Conservation (phyloP, 2,329 filamentous ascomycete genomes). For the Sporothrix globosa region DNA sequence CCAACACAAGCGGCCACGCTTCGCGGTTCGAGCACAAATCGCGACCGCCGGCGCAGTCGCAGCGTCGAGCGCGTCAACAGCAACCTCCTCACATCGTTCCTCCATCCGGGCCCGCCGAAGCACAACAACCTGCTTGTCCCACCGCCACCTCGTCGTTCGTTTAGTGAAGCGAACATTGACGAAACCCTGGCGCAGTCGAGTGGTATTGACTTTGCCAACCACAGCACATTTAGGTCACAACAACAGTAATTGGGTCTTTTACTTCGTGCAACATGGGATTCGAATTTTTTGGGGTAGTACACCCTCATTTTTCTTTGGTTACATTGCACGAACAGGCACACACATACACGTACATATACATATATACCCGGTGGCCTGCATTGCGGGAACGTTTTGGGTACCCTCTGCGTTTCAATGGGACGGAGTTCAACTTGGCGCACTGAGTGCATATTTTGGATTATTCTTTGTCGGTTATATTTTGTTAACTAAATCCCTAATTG, state of each 20-base stretch:
- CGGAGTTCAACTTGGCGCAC: conserved; percentile 25
- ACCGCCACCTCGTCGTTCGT: conserved; percentile 24
- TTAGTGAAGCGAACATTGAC: conserved; percentile 29
- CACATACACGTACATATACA: conserved; percentile 11
- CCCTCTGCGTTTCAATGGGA: conserved; percentile 18
- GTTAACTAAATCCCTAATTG: neutral
- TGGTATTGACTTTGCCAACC: conserved; percentile 29
- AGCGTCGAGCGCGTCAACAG: conserved; percentile 48
- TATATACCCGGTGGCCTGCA: conserved; percentile 21
- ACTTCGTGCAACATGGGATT: neutral
- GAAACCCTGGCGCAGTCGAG: conserved; percentile 29
- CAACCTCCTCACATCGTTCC: conserved; percentile 51
- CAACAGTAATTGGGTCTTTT: neutral
- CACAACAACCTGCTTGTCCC: conserved; percentile 1
- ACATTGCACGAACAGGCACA: conserved; percentile 3
- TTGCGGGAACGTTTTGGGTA: neutral
- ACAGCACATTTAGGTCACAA: neutral
- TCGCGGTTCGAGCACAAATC: conserved; percentile 40
- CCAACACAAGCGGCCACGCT: conserved; percentile 39
- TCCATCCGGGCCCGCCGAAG: conserved; percentile 53
- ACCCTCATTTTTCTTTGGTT: neutral
- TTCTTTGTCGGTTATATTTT: neutral
- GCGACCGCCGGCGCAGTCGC: conserved; percentile 44
- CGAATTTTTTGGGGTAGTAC: neutral
- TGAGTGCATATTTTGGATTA: conserved; percentile 12